These are phyloP conservation scores for Xylariaceae sp. DNA, from an alignment of 2,329 filamentous ascomycete genomes.

Conservation along the genomic window DNA sequence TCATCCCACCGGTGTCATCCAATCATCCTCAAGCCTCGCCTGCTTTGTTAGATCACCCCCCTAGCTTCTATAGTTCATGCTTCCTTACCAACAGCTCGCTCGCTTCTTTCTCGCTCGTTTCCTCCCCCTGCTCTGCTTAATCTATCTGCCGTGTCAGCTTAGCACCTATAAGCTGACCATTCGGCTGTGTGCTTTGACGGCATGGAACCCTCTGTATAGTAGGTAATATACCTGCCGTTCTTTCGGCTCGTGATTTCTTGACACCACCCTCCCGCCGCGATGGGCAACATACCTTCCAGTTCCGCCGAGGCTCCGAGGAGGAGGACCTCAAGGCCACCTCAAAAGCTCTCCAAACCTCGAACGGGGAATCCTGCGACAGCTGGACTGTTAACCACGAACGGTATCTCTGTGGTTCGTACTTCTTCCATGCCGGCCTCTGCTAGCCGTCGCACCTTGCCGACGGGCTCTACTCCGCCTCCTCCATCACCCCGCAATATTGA, in stretches of 20 bases:
- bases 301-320: slow-evolving; percentile 40
- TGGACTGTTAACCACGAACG: slow-evolving; percentile 38
- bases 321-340: slow-evolving; percentile 35
- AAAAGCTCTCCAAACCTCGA: slow-evolving; percentile 51
- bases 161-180: slow-evolving; percentile 30
- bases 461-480: slow-evolving; percentile 16
- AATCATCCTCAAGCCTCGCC: slow-evolving; percentile 14
- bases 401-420: slow-evolving; percentile 29
- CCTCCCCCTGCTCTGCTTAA: slow-evolving; percentile 10
- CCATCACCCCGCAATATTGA: slow-evolving; percentile 20
- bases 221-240: slow-evolving; percentile 30
- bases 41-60: slow-evolving; percentile 3
- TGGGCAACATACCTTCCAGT: slow-evolving; percentile 53
- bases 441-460: slow-evolving; percentile 26
- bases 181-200: slow-evolving; percentile 30
- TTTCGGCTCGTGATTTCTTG: slow-evolving; percentile 23
- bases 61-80: slow-evolving; percentile 16
- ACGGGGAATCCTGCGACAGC: slow-evolving; percentile 39
- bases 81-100: slow-evolving; percentile 20
- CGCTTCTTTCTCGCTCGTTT: slow-evolving; percentile 13
- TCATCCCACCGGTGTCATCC: slow-evolving; percentile 2
- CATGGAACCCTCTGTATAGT: slow-evolving; percentile 41
- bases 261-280: slow-evolving; percentile 29
- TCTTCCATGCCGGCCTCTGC: slow-evolving; percentile 22
- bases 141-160: slow-evolving; percentile 12